These are phyloP conservation scores for Drechslerella dactyloides DNA, from an alignment of 2,329 filamentous ascomycete species.

Conservation along the genomic window DNA sequence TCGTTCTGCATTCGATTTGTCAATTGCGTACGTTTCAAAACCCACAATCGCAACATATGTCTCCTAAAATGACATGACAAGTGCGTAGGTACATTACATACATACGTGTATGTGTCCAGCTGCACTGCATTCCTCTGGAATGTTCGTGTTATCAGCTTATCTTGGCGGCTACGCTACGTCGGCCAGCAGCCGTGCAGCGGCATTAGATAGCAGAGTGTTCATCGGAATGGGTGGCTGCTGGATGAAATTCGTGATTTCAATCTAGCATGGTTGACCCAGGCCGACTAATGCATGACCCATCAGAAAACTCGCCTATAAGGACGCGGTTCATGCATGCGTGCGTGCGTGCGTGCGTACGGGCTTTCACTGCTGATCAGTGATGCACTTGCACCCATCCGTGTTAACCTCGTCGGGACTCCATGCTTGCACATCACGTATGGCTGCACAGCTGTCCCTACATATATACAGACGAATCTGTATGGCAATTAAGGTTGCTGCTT, in stretches of 20 bases:
- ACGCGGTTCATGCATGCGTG: background rate
- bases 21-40: too few species aligned
- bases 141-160: constrained; percentile 3
- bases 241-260: background rate
- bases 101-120: too few species aligned
- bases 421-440: background rate
- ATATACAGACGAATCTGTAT: background rate
- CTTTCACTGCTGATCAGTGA: constrained; percentile 4
- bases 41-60: too few species aligned
- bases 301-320: background rate
- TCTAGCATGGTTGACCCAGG: background rate
- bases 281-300: constrained; percentile 1
- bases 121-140: background rate
- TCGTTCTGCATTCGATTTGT: too few species aligned
- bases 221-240: background rate
- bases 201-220: background rate
- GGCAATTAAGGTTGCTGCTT: background rate
- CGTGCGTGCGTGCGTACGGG: background rate
- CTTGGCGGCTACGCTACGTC: background rate
- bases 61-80: too few species aligned
- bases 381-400: background rate
- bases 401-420: background rate
- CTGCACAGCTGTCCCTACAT: background rate
- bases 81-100: too few species aligned
- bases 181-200: background rate